Percentiles rank a stretch among this genome's conserved stretches.
Evolutionary conservation across 768 basidiomycete species (phyloP).

Genomic region (Cystofilobasidium capitatum): DNA sequence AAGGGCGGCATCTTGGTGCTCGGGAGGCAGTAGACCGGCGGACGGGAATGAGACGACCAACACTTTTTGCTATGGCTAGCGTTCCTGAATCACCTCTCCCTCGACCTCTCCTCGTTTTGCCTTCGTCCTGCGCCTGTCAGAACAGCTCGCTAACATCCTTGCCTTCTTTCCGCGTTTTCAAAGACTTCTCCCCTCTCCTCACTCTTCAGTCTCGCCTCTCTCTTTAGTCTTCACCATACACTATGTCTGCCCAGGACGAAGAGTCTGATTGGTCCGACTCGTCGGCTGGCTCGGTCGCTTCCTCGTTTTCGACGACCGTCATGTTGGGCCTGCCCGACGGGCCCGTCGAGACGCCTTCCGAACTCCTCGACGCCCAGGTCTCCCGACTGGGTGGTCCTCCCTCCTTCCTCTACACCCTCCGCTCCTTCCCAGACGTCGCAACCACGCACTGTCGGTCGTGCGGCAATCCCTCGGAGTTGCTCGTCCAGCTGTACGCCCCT

Average conservation of each 20-base stretch:
- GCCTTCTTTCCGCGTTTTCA: neutral
- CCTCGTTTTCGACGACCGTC: constrained; percentile 48
- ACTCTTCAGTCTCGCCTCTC: neutral
- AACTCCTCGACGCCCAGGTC: constrained; percentile 65
- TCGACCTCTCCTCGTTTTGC: neutral
- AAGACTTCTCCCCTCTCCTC: neutral
- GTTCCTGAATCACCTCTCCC: constrained; percentile 1
- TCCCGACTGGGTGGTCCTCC: constrained; percentile 84
- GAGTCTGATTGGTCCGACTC: constrained; percentile 23
- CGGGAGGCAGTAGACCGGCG: constrained; percentile 15
- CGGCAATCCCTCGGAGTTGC: constrained; percentile 62
- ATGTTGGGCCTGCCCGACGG: constrained; percentile 75
- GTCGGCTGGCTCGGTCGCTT: constrained; percentile 14
- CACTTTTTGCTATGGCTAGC: constrained; percentile 26
- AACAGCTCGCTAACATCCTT: neutral
- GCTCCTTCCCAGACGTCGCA: constrained; percentile 52
- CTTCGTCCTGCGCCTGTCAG: neutral
- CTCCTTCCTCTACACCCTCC: constrained; percentile 54
- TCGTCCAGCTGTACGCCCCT: constrained; percentile 83
- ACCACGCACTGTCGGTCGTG: constrained; percentile 66
- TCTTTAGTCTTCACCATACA: neutral
- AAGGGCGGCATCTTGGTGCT: constrained; percentile 4
- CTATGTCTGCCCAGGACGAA: constrained; percentile 9
- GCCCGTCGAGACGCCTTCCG: constrained; percentile 48
- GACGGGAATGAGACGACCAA: constrained; percentile 13